These are phyloP conservation scores for Phytophthora ohioensis DNA, from an alignment of 352 stramenopile species.

Conservation along the genomic window DNA sequence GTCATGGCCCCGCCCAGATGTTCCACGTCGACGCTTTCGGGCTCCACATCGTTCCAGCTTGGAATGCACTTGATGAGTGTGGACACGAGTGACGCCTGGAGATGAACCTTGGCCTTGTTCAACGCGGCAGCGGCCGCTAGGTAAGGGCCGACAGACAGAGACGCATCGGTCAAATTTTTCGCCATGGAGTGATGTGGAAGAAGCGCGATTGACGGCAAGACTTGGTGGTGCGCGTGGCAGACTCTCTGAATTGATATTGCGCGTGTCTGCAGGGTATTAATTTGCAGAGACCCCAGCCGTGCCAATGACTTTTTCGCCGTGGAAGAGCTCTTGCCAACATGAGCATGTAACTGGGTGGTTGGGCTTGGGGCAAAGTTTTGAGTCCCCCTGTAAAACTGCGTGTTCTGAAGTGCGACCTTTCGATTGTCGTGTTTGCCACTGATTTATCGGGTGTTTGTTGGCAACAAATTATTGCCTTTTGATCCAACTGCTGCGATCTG, in stretches of 20 bases:
- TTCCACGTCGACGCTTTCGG: conserved; percentile 70
- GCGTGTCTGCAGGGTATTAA: conserved; percentile 1
- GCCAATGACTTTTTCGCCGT: background rate
- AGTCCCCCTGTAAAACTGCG: no score
- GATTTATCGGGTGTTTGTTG: no score
- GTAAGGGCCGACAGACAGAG: conserved; percentile 56
- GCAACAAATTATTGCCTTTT: no score
- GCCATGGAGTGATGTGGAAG: background rate
- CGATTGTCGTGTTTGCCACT: no score
- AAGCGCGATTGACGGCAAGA: no score
- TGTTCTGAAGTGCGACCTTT: no score
- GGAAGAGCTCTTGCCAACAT: background rate
- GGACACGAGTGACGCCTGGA: conserved; percentile 70
- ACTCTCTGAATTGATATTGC: conserved; percentile 3
- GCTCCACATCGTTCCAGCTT: conserved; percentile 63
- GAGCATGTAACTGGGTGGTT: no score
- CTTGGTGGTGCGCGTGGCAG: background rate
- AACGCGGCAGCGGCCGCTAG: conserved; percentile 47
- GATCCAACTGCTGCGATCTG: no score
- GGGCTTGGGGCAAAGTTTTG: no score
- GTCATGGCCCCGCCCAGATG: conserved; percentile 85
- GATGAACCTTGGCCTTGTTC: conserved; percentile 73
- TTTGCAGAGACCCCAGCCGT: background rate
- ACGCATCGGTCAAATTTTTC: conserved; percentile 21
- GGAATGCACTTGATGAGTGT: conserved; percentile 64